Evolutionary conservation across 176 grass and related monocot species (phyloP).

Genomic region (Hordeum marinum): DNA sequence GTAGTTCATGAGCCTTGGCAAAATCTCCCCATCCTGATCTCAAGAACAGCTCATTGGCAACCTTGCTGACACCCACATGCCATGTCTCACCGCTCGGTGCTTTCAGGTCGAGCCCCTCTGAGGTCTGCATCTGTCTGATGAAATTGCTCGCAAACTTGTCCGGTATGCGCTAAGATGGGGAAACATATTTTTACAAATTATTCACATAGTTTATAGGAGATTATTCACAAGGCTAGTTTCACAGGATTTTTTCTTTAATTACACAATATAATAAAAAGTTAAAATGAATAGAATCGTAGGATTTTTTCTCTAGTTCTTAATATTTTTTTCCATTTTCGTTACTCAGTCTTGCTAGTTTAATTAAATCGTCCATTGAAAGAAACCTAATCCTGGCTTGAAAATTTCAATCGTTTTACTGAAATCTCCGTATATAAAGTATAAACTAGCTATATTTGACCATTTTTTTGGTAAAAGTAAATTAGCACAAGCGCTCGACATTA

Average conservation of each 20-base stretch:
- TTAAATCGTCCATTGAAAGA: neutral
- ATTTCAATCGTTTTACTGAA: neutral
- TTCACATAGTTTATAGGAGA: neutral
- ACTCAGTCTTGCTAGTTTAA: too few species aligned
- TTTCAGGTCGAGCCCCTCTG: constrained; percentile 22
- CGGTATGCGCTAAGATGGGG: constrained; percentile 25
- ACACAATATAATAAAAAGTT: neutral
- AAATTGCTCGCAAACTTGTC: constrained; percentile 37
- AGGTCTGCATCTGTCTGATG: constrained; percentile 25
- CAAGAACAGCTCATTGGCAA: neutral
- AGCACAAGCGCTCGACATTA: too few species aligned
- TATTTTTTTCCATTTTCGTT: too few species aligned
- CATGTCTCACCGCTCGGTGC: constrained; percentile 33
- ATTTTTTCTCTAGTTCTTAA: neutral
- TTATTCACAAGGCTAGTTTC: neutral
- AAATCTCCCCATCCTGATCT: constrained; percentile 46
- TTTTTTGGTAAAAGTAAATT: too few species aligned
- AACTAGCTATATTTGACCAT: neutral
- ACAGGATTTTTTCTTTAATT: neutral
- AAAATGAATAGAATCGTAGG: neutral
- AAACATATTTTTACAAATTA: neutral
- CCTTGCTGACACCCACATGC: neutral
- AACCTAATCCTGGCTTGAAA: neutral
- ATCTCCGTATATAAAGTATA: neutral
- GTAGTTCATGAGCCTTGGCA: constrained; percentile 30